Percentiles rank a stretch among this genome's conserved stretches.
Evolutionary conservation across 805 yeast genomes (phyloP).

Genomic region (Priceomyces fermenticarens): DNA sequence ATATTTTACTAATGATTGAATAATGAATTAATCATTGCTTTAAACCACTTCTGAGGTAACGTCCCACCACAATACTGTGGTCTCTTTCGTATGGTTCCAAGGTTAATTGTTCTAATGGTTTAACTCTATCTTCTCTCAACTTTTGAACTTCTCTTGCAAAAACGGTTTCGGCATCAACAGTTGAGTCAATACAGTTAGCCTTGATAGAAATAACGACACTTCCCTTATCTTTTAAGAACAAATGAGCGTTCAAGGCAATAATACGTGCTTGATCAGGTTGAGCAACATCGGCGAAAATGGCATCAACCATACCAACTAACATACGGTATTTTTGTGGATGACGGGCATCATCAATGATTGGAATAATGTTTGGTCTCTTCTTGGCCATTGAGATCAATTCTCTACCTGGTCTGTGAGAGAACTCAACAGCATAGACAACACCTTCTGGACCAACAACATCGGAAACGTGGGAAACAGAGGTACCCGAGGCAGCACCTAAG

Average conservation of each 20-base stretch:
- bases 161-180: slow-evolving; percentile 98
- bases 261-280: slow-evolving; percentile 99
- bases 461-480: slow-evolving; percentile 97
- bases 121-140: slow-evolving; percentile 97
- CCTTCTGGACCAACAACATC: slow-evolving; percentile 99
- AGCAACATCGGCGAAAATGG: slow-evolving; percentile 98
- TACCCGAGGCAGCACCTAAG: slow-evolving; percentile 99
- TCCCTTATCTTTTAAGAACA: slow-evolving; percentile 97
- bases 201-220: slow-evolving; percentile 98
- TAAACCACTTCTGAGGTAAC: slow-evolving; percentile 87
- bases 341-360: slow-evolving; percentile 99
- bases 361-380: slow-evolving; percentile 99
- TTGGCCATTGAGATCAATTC: slow-evolving; percentile 99
- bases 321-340: slow-evolving; percentile 99
- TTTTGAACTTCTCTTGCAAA: slow-evolving; percentile 99
- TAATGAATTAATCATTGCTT: slow-evolving; percentile 33
- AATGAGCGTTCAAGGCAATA: slow-evolving; percentile 95
- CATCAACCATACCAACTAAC: slow-evolving; percentile 98
- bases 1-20: background rate
- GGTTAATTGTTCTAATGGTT: slow-evolving; percentile 97
- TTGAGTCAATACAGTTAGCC: slow-evolving; percentile 99
- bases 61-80: slow-evolving; percentile 98
- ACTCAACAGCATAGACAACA: slow-evolving; percentile 97
- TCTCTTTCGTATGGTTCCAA: slow-evolving; percentile 99
- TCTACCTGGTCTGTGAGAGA: slow-evolving; percentile 99